Base-by-base conservation (phyloP, 805 yeast genomes). In the Saturnispora quitensis region DNA sequence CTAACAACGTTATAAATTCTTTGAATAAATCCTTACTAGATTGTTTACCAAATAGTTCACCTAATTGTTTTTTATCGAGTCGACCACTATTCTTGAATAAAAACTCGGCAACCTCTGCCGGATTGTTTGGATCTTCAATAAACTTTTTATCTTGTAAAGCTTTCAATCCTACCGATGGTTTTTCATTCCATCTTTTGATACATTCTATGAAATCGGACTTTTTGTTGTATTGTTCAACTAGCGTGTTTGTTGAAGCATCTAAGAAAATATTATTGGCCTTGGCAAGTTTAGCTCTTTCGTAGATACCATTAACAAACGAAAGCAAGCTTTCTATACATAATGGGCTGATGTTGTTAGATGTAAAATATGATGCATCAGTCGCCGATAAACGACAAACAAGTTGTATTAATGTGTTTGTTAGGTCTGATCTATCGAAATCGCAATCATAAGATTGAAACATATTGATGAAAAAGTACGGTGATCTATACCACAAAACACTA, bases 271-370 rank as follows among this genome's bases (percentile, higher is more conserved):
- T 62, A 22, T 60, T 53, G 31, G 63, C 59, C 15, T 52, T 60
- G 3, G 66, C 63, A 46, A 59, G 44, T 67, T 73, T 70, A 55
- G 78, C 62, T 62, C 83, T 63, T 45, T 75, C 79, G 56, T 77
- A 75, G 45, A 87, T 71, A 15, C 83, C 82, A 53, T 80, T 77
- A 42, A 90, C 72, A 51, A 85, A 81, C 2, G 86, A 76, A 22
- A 91, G 71, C 3, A 93, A 66, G 1, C 97, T 96, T 60, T 93
- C 98, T 48, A 93, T 71, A 60, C 98, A 91, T 7, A 89, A 77
- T 0, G 98, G 97, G 0, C 99, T 98, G 1, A 91, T 95, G 60
- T 79, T 84, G 40, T 86, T 87, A 0, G 96, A 86, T 0, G 95
- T 83, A 59, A 76, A 72, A 9, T 75, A 60, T 0, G 97, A 95